Evolutionary conservation across 2,329 filamentous ascomycete genomes (phyloP), one percentile per base, ranked within the genome.

Genomic region (Zasmidium citrigriseum): DNA sequence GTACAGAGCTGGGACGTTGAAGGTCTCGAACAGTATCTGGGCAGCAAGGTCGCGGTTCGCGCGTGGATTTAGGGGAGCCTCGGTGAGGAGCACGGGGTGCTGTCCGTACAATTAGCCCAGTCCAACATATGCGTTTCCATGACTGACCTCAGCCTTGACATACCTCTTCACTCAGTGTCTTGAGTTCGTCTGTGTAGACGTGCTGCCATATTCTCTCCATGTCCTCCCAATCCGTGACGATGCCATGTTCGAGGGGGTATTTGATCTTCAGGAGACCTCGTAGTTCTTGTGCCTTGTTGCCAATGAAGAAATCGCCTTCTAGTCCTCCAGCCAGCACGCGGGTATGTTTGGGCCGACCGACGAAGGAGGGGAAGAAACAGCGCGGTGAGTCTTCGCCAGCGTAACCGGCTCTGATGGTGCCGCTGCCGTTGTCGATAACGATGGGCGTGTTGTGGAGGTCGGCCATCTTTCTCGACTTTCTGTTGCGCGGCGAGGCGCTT

Each of bases 171-270:
- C 93, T 97, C 73, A 97, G 83, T 51, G 93, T 96, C 81, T 97
- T 98, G 70, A 99, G 77, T 64, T 96, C 95, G 72, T 97, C 93
- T 58, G 90, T 90, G 75, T 98, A 99, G 54, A 99, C 92, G 72
- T 96, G 95, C 70, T 96, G 90, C 95, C 95, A 99, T 78, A 99
- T 99, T 79, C 91, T 88, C 81, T 99, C 95, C 95, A 99, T 99
- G 73, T 99, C 95, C 73, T 98, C 95, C 95, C 95, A 99, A 77
- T 99, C 92, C 67, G 95, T 99, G 63, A 99, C 95, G 70, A 99
- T 96, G 68, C 95, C 95, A 75, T 99, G 95, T 79, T 98, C 95
- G 55, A 99, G 80, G 46, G 95, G 95, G 74, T 98, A 98, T 65
- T 87, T 85, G 69, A 99, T 97, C 84, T 98, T 99, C 68, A 99